Percentiles rank a stretch among this genome's conserved stretches.
Conservation (phyloP, 1,139 yeast species). For the Yamadazyma diddensiae region DNA sequence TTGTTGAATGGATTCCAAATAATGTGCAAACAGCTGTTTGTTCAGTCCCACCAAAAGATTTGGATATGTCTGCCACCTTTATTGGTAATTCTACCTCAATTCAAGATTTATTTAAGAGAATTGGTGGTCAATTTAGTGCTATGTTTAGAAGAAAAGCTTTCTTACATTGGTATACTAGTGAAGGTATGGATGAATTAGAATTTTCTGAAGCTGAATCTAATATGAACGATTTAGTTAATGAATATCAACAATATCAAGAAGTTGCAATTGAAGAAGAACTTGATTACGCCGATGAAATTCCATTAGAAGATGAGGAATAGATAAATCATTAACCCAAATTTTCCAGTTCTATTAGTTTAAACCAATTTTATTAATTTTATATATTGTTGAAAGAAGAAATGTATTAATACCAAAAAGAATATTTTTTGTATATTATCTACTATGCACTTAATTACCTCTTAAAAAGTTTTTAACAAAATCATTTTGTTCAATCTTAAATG, state of each 20-base stretch:
- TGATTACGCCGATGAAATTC: conserved; percentile 65
- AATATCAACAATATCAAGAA: conserved; percentile 91
- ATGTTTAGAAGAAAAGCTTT: conserved; percentile 94
- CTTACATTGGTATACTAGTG: conserved; percentile 93
- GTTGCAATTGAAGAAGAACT: conserved; percentile 71
- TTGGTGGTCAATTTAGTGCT: conserved; percentile 84
- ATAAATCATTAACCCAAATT: conserved; percentile 2
- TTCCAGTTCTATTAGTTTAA: conserved; percentile 1
- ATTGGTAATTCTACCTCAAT: conserved; percentile 91
- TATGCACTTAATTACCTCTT: conserved; percentile 40
- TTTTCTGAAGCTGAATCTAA: conserved; percentile 84
- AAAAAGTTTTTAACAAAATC: conserved; percentile 71
- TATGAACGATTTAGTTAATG: conserved; percentile 83
- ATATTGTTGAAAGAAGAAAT: conserved; percentile 5
- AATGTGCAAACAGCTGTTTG: conserved; percentile 93
- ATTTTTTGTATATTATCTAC: conserved; percentile 2
- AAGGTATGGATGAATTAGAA: conserved; percentile 95
- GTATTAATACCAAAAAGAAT: conserved; percentile 3
- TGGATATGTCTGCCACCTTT: conserved; percentile 88
- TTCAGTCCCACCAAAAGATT: conserved; percentile 82
- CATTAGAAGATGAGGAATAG: conserved; percentile 54
- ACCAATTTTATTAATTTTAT: conserved; percentile 6
- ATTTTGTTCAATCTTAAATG: conserved; percentile 47
- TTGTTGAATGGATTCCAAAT: conserved; percentile 97
- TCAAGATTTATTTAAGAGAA: conserved; percentile 86